A percentile compares a stretch with the other conserved stretches of the same genome.
These are phyloP conservation scores for Cordyceps cateniannulata DNA, from an alignment of 2,329 filamentous ascomycete species.

Conservation along the genomic window DNA sequence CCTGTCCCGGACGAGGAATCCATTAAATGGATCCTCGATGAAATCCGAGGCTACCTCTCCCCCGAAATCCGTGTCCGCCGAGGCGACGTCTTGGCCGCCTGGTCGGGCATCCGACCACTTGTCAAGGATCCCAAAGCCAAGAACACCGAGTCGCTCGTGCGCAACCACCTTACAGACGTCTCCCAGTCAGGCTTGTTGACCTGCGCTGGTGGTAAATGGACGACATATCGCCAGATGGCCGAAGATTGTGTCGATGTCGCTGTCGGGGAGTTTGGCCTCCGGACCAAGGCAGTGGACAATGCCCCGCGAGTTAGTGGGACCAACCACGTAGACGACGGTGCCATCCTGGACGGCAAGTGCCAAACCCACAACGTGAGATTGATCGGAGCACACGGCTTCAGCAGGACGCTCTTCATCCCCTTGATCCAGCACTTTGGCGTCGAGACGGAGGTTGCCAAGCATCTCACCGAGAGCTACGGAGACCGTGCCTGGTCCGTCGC, in stretches of 20 bases:
- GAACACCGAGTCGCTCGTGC: constrained; percentile 81
- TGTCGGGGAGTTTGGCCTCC: constrained; percentile 60
- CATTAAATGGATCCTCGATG: constrained; percentile 80
- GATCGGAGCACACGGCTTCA: constrained; percentile 79
- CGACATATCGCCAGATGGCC: constrained; percentile 88
- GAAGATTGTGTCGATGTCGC: constrained; percentile 83
- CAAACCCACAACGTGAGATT: constrained; percentile 79
- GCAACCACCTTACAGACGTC: constrained; percentile 76
- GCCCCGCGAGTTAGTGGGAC: constrained; percentile 64
- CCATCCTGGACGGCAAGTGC: constrained; percentile 58
- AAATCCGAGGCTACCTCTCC: constrained; percentile 74
- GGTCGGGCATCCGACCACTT: constrained; percentile 81
- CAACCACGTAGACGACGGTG: constrained; percentile 63
- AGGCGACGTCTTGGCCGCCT: constrained; percentile 82
- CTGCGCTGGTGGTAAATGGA: constrained; percentile 87
- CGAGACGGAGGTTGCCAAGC: constrained; percentile 86
- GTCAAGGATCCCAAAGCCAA: constrained; percentile 80
- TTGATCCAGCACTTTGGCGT: constrained; percentile 89
- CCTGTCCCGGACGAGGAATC: constrained; percentile 76
- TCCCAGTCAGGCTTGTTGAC: constrained; percentile 77
- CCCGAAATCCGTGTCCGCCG: constrained; percentile 80
- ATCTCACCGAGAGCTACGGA: constrained; percentile 81
- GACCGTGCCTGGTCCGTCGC: constrained; percentile 90
- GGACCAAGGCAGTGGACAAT: constrained; percentile 48
- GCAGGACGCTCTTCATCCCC: constrained; percentile 87